Evolutionary conservation across 441 rosid species (phyloP).

Genomic region (Melastoma candidum): DNA sequence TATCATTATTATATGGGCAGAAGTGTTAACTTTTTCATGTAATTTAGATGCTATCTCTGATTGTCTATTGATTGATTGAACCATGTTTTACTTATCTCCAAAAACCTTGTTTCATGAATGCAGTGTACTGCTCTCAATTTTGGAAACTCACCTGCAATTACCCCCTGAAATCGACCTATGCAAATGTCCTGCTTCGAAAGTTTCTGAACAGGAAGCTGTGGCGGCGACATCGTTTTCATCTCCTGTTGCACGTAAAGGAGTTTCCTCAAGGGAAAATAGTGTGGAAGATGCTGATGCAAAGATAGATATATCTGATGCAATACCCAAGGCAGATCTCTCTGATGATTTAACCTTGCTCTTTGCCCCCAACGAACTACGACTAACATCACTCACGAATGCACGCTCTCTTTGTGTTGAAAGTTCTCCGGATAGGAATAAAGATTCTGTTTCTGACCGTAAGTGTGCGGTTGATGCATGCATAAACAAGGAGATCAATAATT

Average conservation of each 20-base stretch:
- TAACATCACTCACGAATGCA: conserved; percentile 34
- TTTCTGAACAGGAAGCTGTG: conserved; percentile 32
- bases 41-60: neutral
- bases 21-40: too few relatives aligned
- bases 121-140: conserved; percentile 80
- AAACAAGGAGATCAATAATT: conserved; percentile 24
- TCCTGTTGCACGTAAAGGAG: conserved; percentile 20
- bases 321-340: conserved; percentile 36
- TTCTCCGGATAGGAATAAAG: conserved; percentile 22
- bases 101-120: conserved; percentile 5
- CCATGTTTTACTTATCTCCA: conserved; percentile 2
- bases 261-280: conserved; percentile 26
- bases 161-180: conserved; percentile 76
- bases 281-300: conserved; percentile 48
- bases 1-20: too few relatives aligned
- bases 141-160: conserved; percentile 71
- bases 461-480: conserved; percentile 24
- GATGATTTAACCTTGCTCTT: conserved; percentile 59
- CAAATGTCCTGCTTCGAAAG: conserved; percentile 36
- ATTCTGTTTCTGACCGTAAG: conserved; percentile 31
- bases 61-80: conserved; percentile 19
- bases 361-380: conserved; percentile 56
- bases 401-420: conserved; percentile 25
- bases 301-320: conserved; percentile 36
- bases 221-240: conserved; percentile 18